Conservation (phyloP, 441 rosid species). For the Erodium trifolium region DNA sequence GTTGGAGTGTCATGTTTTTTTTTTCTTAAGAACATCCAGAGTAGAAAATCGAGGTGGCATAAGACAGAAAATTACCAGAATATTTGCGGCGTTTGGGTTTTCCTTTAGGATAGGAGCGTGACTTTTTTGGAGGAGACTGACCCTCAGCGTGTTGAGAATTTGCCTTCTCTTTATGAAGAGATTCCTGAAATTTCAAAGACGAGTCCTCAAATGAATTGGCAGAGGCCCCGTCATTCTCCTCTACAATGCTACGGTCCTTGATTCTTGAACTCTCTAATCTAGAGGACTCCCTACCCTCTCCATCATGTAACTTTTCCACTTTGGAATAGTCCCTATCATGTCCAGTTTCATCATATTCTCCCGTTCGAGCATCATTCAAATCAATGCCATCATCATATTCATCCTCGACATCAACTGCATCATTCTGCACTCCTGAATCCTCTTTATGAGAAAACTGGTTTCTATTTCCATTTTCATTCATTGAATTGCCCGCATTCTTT, state of each 20-base stretch:
- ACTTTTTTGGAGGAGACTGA: conserved; percentile 34
- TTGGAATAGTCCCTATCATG: conserved; percentile 5
- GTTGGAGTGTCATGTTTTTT: too few relatives aligned
- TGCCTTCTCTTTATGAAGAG: conserved; percentile 14
- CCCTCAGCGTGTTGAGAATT: conserved; percentile 25
- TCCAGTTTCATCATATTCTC: conserved; percentile 20
- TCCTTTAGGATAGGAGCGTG: conserved; percentile 41
- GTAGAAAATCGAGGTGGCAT: too few relatives aligned
- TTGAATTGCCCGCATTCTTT: conserved; percentile 29
- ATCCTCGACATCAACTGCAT: conserved; percentile 34
- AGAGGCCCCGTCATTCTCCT: conserved; percentile 29
- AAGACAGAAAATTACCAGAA: conserved; percentile 33
- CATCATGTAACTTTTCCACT: not conserved
- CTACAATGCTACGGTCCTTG: conserved; percentile 28
- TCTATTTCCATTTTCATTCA: conserved; percentile 20
- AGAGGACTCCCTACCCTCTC: conserved; percentile 26
- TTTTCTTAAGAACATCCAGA: too few relatives aligned
- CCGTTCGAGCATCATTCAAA: conserved; percentile 38
- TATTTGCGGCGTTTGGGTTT: conserved; percentile 53
- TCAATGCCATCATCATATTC: conserved; percentile 55
- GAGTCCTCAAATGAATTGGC: conserved; percentile 27
- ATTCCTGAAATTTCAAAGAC: conserved; percentile 20
- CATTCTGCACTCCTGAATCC: conserved; percentile 24
- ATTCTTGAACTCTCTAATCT: conserved; percentile 19
- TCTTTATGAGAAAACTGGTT: conserved; percentile 23